Evolutionary conservation across 2,329 filamentous ascomycete genomes (phyloP).

Genomic region (Fusarium cyanostomum): DNA sequence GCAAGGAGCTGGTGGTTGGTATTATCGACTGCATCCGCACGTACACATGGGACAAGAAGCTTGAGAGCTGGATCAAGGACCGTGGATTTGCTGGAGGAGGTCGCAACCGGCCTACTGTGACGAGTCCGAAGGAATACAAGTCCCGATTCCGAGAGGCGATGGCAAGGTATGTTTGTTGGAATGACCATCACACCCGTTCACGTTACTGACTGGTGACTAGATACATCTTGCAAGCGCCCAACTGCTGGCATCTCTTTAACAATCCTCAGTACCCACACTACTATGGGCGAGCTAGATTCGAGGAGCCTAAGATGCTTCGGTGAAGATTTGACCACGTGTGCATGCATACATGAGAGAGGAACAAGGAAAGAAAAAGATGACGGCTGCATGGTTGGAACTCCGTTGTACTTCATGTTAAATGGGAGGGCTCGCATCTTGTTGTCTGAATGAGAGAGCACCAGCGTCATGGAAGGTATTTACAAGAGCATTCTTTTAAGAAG

Average conservation of each 20-base stretch:
- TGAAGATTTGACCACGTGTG: conserved; percentile 12
- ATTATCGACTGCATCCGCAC: conserved; percentile 99
- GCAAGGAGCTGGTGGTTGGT: conserved; percentile 92
- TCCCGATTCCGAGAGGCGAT: conserved; percentile 95
- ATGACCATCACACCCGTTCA: not conserved
- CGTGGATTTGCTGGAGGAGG: conserved; percentile 82
- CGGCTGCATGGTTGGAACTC: conserved; percentile 2
- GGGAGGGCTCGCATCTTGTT: conserved; percentile 21
- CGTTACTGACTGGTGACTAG: conserved; percentile 45
- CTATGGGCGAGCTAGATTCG: conserved; percentile 52
- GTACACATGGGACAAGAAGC: conserved; percentile 99
- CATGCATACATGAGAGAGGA: not conserved
- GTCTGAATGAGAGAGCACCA: conserved; percentile 19
- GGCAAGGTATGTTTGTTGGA: conserved; percentile 75
- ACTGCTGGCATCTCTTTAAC: conserved; percentile 78
- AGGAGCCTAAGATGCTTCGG: conserved; percentile 49
- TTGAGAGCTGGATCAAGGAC: conserved; percentile 99
- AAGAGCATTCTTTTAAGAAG: conserved; percentile 18
- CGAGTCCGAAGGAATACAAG: conserved; percentile 97
- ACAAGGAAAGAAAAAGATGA: not conserved
- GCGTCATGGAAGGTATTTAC: conserved; percentile 16
- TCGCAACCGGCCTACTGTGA: conserved; percentile 90
- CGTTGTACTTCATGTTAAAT: not conserved
- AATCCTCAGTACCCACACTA: conserved; percentile 51
- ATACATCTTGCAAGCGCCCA: conserved; percentile 78